phyloP scores from a whole-genome alignment of 495 filamentous ascomycete species.

The Rhypophila decipiens region DNA sequence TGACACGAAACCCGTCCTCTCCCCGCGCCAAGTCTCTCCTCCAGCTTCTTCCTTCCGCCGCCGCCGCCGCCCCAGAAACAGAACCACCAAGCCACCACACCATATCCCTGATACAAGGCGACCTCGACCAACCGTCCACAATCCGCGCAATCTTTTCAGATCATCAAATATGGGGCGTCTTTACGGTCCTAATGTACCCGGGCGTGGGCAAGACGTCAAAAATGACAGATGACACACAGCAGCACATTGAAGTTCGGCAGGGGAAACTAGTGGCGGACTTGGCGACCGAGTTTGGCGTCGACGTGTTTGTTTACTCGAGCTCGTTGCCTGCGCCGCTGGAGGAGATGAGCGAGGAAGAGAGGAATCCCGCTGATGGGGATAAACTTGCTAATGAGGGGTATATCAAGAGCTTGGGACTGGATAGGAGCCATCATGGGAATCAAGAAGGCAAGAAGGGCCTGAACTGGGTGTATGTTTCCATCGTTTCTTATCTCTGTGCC shows the following conservation, averaged over 20 bases:
- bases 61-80: slow-evolving; percentile 11
- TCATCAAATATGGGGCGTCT: slow-evolving; percentile 29
- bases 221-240: no score
- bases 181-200: slow-evolving; percentile 25
- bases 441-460: slow-evolving; percentile 19
- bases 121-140: slow-evolving; percentile 19
- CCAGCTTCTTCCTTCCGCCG: slow-evolving; percentile 6
- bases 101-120: slow-evolving; percentile 24
- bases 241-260: slow-evolving; percentile 18
- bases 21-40: not conserved
- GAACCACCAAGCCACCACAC: slow-evolving; percentile 11
- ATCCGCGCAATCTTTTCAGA: slow-evolving; percentile 24
- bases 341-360: slow-evolving; percentile 9
- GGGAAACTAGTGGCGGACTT: slow-evolving; percentile 26
- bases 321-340: no score
- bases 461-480: slow-evolving; percentile 25
- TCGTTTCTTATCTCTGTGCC: not conserved
- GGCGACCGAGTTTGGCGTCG: slow-evolving; percentile 19
- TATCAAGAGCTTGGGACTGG: slow-evolving; percentile 14
- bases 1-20: not conserved
- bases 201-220: slow-evolving; percentile 20
- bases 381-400: slow-evolving; percentile 24
- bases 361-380: slow-evolving; percentile 11
- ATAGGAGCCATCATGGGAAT: no score
- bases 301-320: slow-evolving; percentile 25